Evolutionary conservation across 441 rosid species (phyloP).

Genomic region (Syzygium malaccense): DNA sequence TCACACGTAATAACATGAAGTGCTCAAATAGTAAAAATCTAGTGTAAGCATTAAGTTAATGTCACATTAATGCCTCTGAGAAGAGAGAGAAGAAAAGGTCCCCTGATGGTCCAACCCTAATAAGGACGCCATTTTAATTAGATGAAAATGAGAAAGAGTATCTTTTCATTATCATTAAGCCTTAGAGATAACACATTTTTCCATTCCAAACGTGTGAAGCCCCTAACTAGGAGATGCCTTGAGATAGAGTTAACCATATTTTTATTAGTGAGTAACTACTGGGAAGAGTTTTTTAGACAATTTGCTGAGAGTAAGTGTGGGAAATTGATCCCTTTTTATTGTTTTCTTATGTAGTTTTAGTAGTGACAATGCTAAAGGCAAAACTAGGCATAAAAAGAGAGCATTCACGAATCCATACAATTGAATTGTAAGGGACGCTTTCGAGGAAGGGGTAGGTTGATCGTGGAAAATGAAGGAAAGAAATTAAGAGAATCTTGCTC

Average conservation of each 20-base stretch:
- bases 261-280: neutral
- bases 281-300: neutral
- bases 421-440: neutral
- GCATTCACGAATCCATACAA: neutral
- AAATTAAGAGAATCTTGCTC: neutral
- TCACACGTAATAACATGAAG: neutral
- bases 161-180: neutral
- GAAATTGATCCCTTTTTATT: neutral
- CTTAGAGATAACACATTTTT: neutral
- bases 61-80: too few relatives aligned
- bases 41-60: neutral
- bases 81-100: too few relatives aligned
- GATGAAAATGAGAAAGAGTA: neutral
- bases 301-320: neutral
- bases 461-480: neutral
- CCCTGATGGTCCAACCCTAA: neutral
- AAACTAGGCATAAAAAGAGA: slow-evolving; percentile 2
- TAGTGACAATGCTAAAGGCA: neutral
- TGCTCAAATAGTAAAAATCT: neutral
- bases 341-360: neutral
- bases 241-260: neutral
- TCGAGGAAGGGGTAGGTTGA: neutral
- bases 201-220: neutral
- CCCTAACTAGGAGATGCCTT: neutral
- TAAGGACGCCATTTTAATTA: neutral